Evolutionary conservation across 2,329 filamentous ascomycete species (phyloP), one percentile per base, ranked within the genome.

Genomic region (Colletotrichum sp.): DNA sequence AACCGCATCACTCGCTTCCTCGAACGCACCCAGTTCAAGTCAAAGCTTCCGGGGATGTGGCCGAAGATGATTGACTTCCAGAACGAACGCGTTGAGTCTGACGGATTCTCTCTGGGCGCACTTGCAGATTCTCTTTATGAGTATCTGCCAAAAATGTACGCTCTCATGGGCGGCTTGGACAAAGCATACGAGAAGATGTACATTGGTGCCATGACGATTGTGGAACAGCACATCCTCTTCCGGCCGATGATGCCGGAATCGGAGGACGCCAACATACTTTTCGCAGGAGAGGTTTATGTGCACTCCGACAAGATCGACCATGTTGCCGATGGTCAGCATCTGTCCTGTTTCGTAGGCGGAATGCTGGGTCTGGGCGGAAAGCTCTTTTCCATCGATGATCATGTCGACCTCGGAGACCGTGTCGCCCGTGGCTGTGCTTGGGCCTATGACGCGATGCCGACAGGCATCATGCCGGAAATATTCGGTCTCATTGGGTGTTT

Each of bases 31-130:
- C 94, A 96, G 82, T 89, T 90, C 75, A 82, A 87, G 18, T 95
- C 94, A 0, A 86, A 83, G 16, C 81, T 96, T 2, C 93, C 94
- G 0, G 94, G 94, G 0, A 87, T 95, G 82, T 96, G 93, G 93
- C 93, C 94, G 2, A 87, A 90, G 61, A 86, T 84, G 69, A 82
- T 95, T 11, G 91, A 93, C 78, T 90, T 79, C 87, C 87, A 73
- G 85, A 87, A 63, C 86, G 88, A 81, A 81, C 86, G 81, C 79
- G 85, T 85, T 58, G 75, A 75, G 4, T 51, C 65, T 34, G 66
- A 74, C 36, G 12, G 69, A 34, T 86, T 85, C 55, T 82, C 82
- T 0, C 77, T 86, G 12, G 85, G 84, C 4, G 84, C 81, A 5
- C 79, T 79, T 24, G 83, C 82, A 7, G 86, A 87, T 70, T 87